A percentile compares a stretch with the other conserved stretches of the same genome.
Evolutionary conservation across 345 rosid species (phyloP).

Genomic region (Populus ilicifolia): DNA sequence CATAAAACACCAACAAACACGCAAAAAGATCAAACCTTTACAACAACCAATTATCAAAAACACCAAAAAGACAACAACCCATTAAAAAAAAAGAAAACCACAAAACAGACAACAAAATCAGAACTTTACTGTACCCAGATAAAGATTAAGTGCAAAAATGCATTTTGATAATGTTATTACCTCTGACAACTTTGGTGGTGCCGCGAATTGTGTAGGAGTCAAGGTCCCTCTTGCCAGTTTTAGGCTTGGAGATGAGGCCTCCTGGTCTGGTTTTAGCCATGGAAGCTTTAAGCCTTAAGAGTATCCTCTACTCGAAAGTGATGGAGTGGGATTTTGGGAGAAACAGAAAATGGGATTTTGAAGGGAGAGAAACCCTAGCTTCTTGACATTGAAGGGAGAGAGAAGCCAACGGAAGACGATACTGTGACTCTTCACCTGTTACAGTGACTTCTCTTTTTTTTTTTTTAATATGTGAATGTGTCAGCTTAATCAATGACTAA

Average conservation of each 20-base stretch:
- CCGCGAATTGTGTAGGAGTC: constrained; percentile 63
- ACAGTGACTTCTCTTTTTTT: background rate
- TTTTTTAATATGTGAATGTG: background rate
- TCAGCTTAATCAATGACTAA: background rate
- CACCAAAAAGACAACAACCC: constrained; percentile 1
- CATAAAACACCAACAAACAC: constrained; percentile 13
- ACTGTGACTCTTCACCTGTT: constrained; percentile 13
- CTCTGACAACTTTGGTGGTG: constrained; percentile 62
- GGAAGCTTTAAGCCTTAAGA: constrained; percentile 14
- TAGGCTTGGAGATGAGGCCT: constrained; percentile 45
- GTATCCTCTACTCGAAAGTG: background rate
- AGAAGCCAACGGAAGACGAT: background rate
- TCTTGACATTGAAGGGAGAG: constrained; percentile 5
- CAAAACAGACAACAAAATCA: background rate
- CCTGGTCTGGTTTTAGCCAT: constrained; percentile 90
- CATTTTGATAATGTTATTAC: constrained; percentile 22
- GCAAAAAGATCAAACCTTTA: constrained; percentile 1
- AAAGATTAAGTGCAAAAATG: background rate
- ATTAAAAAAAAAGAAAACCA: background rate
- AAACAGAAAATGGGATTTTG: background rate
- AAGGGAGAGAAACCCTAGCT: constrained; percentile 21
- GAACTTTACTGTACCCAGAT: background rate
- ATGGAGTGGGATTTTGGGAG: constrained; percentile 1
- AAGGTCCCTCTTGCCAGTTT: constrained; percentile 46
- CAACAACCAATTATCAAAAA: background rate